Percentiles rank a stretch among this genome's conserved stretches.
These are phyloP conservation scores for Puccinia novopanici DNA, from an alignment of 1,284 basidiomycete species.

Conservation along the genomic window DNA sequence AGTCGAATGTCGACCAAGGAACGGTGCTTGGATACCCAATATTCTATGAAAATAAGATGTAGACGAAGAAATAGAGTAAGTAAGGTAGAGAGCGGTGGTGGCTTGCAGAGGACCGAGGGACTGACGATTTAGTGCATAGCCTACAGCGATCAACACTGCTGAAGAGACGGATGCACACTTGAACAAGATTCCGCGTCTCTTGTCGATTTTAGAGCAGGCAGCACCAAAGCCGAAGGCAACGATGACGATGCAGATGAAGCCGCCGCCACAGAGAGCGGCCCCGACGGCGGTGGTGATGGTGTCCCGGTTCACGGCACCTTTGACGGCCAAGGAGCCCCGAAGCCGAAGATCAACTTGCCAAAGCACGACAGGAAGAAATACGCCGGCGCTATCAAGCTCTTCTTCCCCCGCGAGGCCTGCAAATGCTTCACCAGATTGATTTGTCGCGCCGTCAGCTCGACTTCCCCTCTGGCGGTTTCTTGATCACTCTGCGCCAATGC, in stretches of 20 bases:
- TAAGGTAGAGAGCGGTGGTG: neutral
- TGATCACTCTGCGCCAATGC: too few species aligned
- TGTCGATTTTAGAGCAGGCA: constrained; percentile 11
- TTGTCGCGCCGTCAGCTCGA: constrained; percentile 17
- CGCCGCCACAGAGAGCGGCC: neutral
- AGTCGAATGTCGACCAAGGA: constrained; percentile 20
- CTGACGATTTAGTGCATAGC: constrained; percentile 38
- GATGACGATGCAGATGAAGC: constrained; percentile 23
- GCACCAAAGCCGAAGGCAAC: constrained; percentile 35
- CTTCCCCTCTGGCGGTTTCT: too few species aligned
- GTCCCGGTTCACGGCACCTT: neutral
- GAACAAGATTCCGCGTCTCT: constrained; percentile 2
- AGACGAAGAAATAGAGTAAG: neutral
- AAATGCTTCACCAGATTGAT: constrained; percentile 10
- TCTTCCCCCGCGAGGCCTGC: neutral
- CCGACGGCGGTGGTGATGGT: neutral
- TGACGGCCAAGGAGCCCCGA: constrained; percentile 24
- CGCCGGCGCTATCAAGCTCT: constrained; percentile 14
- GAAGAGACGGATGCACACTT: constrained; percentile 10
- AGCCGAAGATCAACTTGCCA: constrained; percentile 34
- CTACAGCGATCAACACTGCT: constrained; percentile 19
- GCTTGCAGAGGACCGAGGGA: neutral
- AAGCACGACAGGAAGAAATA: constrained; percentile 22
- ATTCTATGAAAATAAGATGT: neutral
- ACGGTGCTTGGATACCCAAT: constrained; percentile 8